phyloP scores from a whole-genome alignment of 169 alveolate genomes.

The Eimeria necatrix region DNA sequence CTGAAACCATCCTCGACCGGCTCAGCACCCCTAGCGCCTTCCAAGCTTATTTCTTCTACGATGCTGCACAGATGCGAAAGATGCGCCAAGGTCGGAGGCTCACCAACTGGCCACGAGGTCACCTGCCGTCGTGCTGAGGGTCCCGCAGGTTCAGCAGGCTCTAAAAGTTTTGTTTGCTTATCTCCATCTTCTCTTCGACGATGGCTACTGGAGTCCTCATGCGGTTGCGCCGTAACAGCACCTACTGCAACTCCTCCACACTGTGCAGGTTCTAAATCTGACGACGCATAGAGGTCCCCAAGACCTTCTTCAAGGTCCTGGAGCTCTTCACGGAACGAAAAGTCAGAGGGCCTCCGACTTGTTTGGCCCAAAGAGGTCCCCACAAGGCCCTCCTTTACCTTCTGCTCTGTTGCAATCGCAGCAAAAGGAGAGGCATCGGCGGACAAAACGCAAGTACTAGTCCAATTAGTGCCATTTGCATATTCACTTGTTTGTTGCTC shows the following conservation, averaged over 20 bases:
- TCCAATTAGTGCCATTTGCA: neutral
- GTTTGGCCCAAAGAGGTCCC: neutral
- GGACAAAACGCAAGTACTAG: neutral
- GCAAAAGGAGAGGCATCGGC: neutral
- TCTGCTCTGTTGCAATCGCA: neutral
- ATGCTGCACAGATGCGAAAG: constrained; percentile 46
- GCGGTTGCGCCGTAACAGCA: too few species aligned
- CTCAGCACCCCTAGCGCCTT: too few species aligned
- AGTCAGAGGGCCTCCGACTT: neutral
- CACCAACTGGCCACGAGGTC: too few species aligned
- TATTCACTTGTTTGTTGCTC: constrained; percentile 32
- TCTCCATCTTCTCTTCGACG: neutral
- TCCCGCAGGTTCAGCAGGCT: too few species aligned
- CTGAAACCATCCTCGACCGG: too few species aligned
- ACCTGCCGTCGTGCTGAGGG: too few species aligned
- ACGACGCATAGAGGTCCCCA: constrained; percentile 47
- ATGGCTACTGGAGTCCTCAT: too few species aligned
- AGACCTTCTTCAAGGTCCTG: constrained; percentile 72
- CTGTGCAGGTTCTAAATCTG: neutral
- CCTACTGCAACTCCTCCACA: neutral
- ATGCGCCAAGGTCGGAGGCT: too few species aligned
- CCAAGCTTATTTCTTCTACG: neutral
- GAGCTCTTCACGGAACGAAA: constrained; percentile 2
- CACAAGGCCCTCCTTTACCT: neutral
- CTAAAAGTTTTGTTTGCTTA: neutral